phyloP scores from a whole-genome alignment of 768 basidiomycete genomes.

The Tephrocybe sp. region DNA sequence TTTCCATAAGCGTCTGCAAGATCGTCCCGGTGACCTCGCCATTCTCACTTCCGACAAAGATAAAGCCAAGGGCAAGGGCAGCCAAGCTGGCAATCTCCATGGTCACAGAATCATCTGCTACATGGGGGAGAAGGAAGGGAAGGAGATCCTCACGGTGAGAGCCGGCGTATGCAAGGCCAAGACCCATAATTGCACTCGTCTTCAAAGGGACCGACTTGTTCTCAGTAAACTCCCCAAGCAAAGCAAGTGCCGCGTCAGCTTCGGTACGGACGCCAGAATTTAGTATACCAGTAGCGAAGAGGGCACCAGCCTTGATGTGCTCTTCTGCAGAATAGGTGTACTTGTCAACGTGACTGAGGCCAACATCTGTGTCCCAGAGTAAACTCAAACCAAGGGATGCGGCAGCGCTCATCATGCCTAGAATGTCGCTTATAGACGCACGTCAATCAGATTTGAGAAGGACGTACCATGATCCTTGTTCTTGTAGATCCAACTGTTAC shows the following conservation, averaged over 20 bases:
- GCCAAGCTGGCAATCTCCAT: conserved; percentile 90
- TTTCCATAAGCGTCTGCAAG: conserved; percentile 88
- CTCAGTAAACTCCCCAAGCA: conserved; percentile 87
- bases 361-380: conserved; percentile 95
- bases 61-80: conserved; percentile 87
- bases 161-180: conserved; percentile 94
- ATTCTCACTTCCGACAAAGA: conserved; percentile 93
- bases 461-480: conserved; percentile 92
- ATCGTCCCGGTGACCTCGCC: conserved; percentile 90
- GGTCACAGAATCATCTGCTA: conserved; percentile 76
- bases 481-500: conserved; percentile 99
- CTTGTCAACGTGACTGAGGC: conserved; percentile 92
- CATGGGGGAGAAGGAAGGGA: conserved; percentile 70
- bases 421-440: neutral
- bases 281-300: conserved; percentile 91
- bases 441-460: neutral
- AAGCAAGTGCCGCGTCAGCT: conserved; percentile 87
- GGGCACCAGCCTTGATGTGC: conserved; percentile 95
- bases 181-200: conserved; percentile 86
- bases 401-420: conserved; percentile 94
- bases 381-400: conserved; percentile 91
- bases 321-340: conserved; percentile 97
- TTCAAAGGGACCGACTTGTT: conserved; percentile 82
- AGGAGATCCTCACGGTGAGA: conserved; percentile 86
- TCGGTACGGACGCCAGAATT: conserved; percentile 89